These are phyloP conservation scores for Aspergillus quadrilineatus DNA, from an alignment of 2,329 filamentous ascomycete genomes.

Conservation along the genomic window DNA sequence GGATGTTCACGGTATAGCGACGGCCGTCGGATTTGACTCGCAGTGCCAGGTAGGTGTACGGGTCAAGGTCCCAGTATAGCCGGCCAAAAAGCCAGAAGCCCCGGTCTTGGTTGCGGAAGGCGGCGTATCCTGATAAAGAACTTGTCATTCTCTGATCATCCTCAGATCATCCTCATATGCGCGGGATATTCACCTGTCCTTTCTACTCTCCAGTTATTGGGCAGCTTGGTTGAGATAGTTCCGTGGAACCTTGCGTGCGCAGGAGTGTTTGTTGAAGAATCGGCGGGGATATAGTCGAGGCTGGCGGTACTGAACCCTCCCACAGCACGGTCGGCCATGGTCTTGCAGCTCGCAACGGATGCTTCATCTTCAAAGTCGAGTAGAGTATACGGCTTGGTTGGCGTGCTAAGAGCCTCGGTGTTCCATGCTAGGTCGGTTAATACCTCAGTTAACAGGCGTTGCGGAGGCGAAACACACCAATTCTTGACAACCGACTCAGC, in stretches of 20 bases:
- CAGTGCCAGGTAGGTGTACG: conserved; percentile 82
- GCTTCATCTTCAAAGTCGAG: conserved; percentile 44
- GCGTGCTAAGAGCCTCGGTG: conserved; percentile 37
- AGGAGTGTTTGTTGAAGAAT: conserved; percentile 44
- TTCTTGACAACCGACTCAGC: conserved; percentile 55
- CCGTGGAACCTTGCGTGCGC: conserved; percentile 82
- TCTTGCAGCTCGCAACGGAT: conserved; percentile 53
- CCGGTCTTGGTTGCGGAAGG: conserved; percentile 79
- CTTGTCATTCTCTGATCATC: not conserved
- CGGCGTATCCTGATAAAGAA: conserved; percentile 72
- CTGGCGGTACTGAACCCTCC: conserved; percentile 78
- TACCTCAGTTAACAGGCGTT: not conserved
- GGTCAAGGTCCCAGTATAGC: conserved; percentile 83
- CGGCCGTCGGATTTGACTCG: conserved; percentile 87
- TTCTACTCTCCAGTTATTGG: conserved; percentile 56
- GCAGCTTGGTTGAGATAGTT: conserved; percentile 80
- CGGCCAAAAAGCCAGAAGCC: conserved; percentile 80
- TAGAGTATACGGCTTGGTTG: conserved; percentile 40
- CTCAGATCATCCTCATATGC: not conserved
- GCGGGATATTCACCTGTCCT: conserved; percentile 35
- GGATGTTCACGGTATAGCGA: conserved; percentile 91
- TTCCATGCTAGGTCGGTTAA: conserved; percentile 38
- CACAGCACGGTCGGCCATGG: conserved; percentile 83
- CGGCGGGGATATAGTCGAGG: conserved; percentile 64
- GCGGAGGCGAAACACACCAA: conserved; percentile 45